Percentiles rank a stretch among this genome's conserved stretches.
Conservation (phyloP, 768 basidiomycete species). For the Kondoa subrosea region DNA sequence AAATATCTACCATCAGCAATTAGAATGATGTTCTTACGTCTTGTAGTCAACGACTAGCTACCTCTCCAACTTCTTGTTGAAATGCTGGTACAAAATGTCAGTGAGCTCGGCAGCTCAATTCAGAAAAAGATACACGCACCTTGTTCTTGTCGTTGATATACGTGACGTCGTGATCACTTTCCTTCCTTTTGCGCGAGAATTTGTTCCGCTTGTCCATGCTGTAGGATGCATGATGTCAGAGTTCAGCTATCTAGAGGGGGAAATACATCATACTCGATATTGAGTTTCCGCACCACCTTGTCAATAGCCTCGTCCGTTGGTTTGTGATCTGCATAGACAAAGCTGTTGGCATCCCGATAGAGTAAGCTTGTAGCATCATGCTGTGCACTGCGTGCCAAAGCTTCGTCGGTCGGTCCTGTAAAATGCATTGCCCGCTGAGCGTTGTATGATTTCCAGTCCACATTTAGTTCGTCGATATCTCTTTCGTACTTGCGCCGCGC, state of each 20-base stretch:
- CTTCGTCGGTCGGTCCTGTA: constrained; percentile 18
- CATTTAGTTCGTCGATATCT: constrained; percentile 71
- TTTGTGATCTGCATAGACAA: constrained; percentile 87
- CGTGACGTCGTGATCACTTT: constrained; percentile 87
- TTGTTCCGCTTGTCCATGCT: constrained; percentile 81
- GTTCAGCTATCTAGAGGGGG: not conserved
- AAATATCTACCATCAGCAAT: no score
- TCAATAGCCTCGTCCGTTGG: constrained; percentile 92
- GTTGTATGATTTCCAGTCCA: constrained; percentile 72
- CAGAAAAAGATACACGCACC: constrained; percentile 6
- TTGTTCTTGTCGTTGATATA: constrained; percentile 44
- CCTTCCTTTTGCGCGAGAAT: constrained; percentile 80
- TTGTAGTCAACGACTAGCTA: no score
- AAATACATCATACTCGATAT: constrained; percentile 77
- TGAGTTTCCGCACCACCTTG: constrained; percentile 74
- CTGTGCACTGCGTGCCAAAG: constrained; percentile 34
- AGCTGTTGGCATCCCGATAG: constrained; percentile 81
- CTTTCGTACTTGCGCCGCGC: constrained; percentile 82
- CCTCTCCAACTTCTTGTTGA: constrained; percentile 82
- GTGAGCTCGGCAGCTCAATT: not conserved
- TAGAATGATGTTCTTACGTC: no score
- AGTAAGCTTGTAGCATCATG: constrained; percentile 48
- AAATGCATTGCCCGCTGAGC: constrained; percentile 45
- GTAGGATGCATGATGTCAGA: not conserved
- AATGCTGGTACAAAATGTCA: constrained; percentile 14